A percentile compares a stretch with the other conserved stretches of the same genome.
These are phyloP conservation scores for Boletus bicolor DNA, from an alignment of 768 basidiomycete genomes.

Conservation along the genomic window DNA sequence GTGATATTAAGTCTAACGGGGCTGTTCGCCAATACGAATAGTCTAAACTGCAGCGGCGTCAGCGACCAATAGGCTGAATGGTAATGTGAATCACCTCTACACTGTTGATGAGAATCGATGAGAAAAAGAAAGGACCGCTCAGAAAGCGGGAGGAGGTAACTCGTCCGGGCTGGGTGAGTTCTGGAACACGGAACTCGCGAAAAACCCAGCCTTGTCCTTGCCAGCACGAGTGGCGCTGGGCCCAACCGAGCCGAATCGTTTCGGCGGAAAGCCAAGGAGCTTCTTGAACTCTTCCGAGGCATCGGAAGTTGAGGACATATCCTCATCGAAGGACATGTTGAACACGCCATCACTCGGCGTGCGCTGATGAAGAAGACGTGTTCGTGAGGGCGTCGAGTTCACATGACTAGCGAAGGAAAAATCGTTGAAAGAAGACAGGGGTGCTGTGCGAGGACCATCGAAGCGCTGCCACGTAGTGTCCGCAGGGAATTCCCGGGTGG, in stretches of 20 bases:
- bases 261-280: slow-evolving; percentile 32
- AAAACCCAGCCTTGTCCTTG: slow-evolving; percentile 48
- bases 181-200: slow-evolving; percentile 81
- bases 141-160: slow-evolving; percentile 65
- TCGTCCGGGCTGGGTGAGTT: slow-evolving; percentile 85
- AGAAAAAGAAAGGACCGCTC: slow-evolving; percentile 37
- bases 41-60: slow-evolving; percentile 30
- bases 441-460: slow-evolving; percentile 50
- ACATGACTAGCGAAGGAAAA: slow-evolving; percentile 40
- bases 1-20: slow-evolving; percentile 38
- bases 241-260: slow-evolving; percentile 31
- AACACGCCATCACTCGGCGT: slow-evolving; percentile 76
- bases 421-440: slow-evolving; percentile 35
- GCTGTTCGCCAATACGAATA: slow-evolving; percentile 37
- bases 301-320: slow-evolving; percentile 42
- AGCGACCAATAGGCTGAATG: background rate
- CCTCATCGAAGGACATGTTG: slow-evolving; percentile 71
- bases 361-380: slow-evolving; percentile 48
- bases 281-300: slow-evolving; percentile 37
- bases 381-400: slow-evolving; percentile 35
- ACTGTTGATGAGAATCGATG: slow-evolving; percentile 28
- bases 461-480: slow-evolving; percentile 33
- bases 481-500: slow-evolving; percentile 41
- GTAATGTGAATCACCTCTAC: slow-evolving; percentile 36
- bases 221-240: slow-evolving; percentile 21